These are phyloP conservation scores for Vararia minispora DNA, from an alignment of 768 basidiomycete genomes.

Conservation along the genomic window DNA sequence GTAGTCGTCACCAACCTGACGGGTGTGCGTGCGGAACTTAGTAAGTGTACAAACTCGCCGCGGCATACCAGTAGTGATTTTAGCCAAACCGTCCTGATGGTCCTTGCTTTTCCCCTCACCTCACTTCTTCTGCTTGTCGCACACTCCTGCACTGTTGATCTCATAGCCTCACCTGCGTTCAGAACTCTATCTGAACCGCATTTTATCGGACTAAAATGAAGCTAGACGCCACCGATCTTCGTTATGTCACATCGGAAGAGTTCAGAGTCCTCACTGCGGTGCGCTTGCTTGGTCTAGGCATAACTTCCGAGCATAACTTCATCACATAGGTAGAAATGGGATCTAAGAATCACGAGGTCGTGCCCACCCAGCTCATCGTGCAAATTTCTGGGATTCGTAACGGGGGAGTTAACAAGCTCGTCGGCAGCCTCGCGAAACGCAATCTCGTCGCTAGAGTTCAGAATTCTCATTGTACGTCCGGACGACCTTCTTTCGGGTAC, in stretches of 20 bases:
- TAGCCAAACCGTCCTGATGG: too few species aligned
- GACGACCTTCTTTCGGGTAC: neutral
- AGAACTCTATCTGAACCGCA: neutral
- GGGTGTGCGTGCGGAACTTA: too few species aligned
- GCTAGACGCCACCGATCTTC: slow-evolving; percentile 86
- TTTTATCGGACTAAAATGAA: slow-evolving; percentile 46
- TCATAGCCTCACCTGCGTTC: too few species aligned
- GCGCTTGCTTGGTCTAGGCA: slow-evolving; percentile 1
- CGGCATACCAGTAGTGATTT: too few species aligned
- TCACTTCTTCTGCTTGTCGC: too few species aligned
- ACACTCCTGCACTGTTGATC: too few species aligned
- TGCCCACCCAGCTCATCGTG: slow-evolving; percentile 79
- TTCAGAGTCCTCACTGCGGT: slow-evolving; percentile 96
- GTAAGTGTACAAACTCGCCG: too few species aligned
- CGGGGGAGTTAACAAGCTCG: slow-evolving; percentile 88
- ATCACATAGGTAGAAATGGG: slow-evolving; percentile 82
- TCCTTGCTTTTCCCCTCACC: too few species aligned
- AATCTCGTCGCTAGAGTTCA: slow-evolving; percentile 84
- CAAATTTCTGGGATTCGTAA: slow-evolving; percentile 88
- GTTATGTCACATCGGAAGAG: slow-evolving; percentile 87
- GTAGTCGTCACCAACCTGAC: too few species aligned
- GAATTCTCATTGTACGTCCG: slow-evolving; percentile 78
- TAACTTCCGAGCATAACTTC: neutral
- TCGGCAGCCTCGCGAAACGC: slow-evolving; percentile 85
- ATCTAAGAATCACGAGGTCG: slow-evolving; percentile 95